phyloP scores from a whole-genome alignment of 768 basidiomycete species.

The Tylopilus sp. region DNA sequence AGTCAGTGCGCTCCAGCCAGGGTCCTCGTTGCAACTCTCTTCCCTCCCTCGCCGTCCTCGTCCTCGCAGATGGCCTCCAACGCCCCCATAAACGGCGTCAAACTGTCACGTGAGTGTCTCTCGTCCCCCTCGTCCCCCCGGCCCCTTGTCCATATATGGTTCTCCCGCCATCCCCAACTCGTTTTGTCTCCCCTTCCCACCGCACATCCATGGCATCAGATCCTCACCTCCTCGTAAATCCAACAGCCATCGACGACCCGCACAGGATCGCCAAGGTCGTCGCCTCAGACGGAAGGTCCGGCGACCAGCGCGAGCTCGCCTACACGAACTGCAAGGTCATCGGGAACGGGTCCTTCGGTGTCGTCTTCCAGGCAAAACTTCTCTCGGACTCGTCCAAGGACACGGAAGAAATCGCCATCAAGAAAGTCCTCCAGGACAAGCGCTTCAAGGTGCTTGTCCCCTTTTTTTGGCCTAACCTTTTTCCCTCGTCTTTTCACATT shows the following conservation, averaged over 20 bases:
- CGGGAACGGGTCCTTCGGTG: slow-evolving; percentile 98
- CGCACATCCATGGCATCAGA: slow-evolving; percentile 26
- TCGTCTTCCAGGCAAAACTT: slow-evolving; percentile 95
- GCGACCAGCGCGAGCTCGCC: slow-evolving; percentile 80
- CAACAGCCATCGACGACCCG: slow-evolving; percentile 88
- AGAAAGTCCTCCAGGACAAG: slow-evolving; percentile 99
- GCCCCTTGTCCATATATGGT: slow-evolving; percentile 29
- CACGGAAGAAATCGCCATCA: slow-evolving; percentile 93
- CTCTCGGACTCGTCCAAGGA: slow-evolving; percentile 58
- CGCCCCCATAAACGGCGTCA: slow-evolving; percentile 84
- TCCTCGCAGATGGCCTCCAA: slow-evolving; percentile 57
- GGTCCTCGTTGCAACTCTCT: slow-evolving; percentile 18
- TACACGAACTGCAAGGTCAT: slow-evolving; percentile 99
- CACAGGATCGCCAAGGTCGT: slow-evolving; percentile 92
- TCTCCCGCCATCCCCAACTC: slow-evolving; percentile 26
- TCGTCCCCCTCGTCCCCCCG: slow-evolving; percentile 11
- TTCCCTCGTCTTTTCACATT: slow-evolving; percentile 3
- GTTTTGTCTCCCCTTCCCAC: slow-evolving; percentile 37
- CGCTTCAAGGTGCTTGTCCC: slow-evolving; percentile 86
- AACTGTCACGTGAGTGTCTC: slow-evolving; percentile 70
- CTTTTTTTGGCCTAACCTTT: background rate
- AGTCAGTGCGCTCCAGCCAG: slow-evolving; percentile 23
- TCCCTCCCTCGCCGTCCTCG: slow-evolving; percentile 9
- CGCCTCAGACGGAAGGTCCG: slow-evolving; percentile 92
- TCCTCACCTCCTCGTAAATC: slow-evolving; percentile 23